Evolutionary conservation across 305 asterid species (phyloP).

Genomic region (Fraxinus sp.): DNA sequence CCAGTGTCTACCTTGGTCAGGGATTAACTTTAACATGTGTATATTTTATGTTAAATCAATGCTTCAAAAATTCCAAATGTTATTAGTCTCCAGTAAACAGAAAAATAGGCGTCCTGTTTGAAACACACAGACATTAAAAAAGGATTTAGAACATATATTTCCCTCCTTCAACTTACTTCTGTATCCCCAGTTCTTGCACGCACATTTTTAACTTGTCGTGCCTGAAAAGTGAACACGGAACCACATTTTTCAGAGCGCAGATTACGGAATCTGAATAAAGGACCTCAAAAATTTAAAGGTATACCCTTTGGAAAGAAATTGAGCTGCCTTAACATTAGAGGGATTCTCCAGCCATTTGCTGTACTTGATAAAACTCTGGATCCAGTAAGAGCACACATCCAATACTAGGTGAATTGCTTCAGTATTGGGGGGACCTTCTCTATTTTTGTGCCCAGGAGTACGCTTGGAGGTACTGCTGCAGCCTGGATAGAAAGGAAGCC

Average conservation of each 20-base stretch:
- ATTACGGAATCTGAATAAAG: conserved; percentile 17
- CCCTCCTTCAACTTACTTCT: conserved; percentile 58
- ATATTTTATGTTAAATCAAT: neutral
- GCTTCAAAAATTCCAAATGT: neutral
- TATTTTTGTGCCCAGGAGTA: conserved; percentile 54
- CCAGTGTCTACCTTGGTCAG: conserved; percentile 2
- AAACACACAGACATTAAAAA: conserved; percentile 16
- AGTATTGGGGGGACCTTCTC: conserved; percentile 60
- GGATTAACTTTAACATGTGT: conserved; percentile 3
- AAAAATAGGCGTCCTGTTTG: conserved; percentile 17
- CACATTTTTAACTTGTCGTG: conserved; percentile 69
- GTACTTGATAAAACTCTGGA: conserved; percentile 85
- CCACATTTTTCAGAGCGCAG: conserved; percentile 19
- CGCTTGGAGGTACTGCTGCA: conserved; percentile 44
- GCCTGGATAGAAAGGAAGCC: conserved; percentile 98
- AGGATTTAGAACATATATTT: conserved; percentile 10
- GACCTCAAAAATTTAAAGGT: conserved; percentile 26
- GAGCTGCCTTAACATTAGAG: conserved; percentile 84
- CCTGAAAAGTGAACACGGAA: conserved; percentile 50
- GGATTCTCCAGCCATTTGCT: conserved; percentile 91
- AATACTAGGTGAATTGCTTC: conserved; percentile 77
- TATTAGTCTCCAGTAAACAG: conserved; percentile 9
- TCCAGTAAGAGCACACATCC: conserved; percentile 92
- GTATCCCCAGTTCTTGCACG: conserved; percentile 69
- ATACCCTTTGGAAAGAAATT: conserved; percentile 89